Base-by-base conservation (phyloP, 2,329 filamentous ascomycete species). In the Exophiala xenobiotica region DNA sequence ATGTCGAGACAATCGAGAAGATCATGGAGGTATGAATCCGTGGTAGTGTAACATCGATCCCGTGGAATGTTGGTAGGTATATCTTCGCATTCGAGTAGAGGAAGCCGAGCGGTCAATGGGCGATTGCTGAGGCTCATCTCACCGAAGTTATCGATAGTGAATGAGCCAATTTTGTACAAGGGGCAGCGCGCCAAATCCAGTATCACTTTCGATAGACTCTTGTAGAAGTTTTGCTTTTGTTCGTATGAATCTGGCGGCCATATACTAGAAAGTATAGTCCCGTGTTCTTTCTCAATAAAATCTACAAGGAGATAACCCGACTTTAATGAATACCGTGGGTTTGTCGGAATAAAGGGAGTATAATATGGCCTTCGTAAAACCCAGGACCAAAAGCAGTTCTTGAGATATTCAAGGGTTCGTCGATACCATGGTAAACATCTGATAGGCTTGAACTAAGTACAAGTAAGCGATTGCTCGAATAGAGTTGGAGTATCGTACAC, bases 1-100 rank as follows among this genome's bases (percentile, higher is more conserved):
- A 51, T 61, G 35, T 67, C 60, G 41, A 64, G 61, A 31, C 53
- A 60, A 29, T 54, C 44, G n/a, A 67, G 40, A 12, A 64, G 54
- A 46, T 64, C 63, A 4, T 53, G 42, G 11, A 65, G 22, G 48
- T 67, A 67, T 6, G 57, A 42, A 14, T 66, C 61, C 5, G 60
- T 49, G 18, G 59, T 51, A 6, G 40, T 26, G 37, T 66, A 67
- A 14, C 61, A 65, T 24, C 33, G 53, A 29, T 58, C 19, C 11
- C 57, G 44, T 9, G 53, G 51, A 1, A 66, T 66, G 24, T 54
- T 35, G 1, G 57, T 58, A n/a, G 61, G 59, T 22, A 66, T 64
- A 6, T 46, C 26, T 27, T 27, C 26, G 12, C 46, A 42, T 63
- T 46, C 42, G 14, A 46, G 23, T 9, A 33, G 7, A 33, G 42